Conservation (phyloP, 352 stramenopile genomes). For the Phytopythium oedochilum region DNA sequence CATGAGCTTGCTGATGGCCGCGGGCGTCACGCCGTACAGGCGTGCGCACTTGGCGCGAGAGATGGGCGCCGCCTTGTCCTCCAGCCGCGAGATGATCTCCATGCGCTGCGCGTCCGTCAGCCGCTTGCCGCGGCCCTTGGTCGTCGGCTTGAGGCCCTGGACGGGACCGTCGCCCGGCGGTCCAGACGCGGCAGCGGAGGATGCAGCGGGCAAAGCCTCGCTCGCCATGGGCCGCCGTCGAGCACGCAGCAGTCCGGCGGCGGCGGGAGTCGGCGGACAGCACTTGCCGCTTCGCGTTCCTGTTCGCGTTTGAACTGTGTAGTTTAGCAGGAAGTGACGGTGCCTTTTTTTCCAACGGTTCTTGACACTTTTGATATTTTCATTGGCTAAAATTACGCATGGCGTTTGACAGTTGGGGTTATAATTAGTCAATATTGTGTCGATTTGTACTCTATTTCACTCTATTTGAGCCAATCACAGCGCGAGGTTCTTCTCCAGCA, state of each 20-base stretch:
- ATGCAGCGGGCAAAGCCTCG: neutral
- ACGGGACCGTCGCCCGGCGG: too few relatives aligned
- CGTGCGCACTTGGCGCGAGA: slow-evolving; percentile 54
- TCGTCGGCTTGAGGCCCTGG: slow-evolving; percentile 10
- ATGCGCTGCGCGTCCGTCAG: slow-evolving; percentile 74
- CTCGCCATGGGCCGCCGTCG: neutral
- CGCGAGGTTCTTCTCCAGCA: slow-evolving; percentile 25
- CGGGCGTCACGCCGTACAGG: slow-evolving; percentile 59
- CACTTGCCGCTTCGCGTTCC: too few relatives aligned
- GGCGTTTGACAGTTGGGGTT: too few relatives aligned
- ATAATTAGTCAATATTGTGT: too few relatives aligned
- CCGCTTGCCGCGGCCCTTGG: slow-evolving; percentile 47
- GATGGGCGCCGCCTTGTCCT: slow-evolving; percentile 44
- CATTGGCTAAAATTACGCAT: too few relatives aligned
- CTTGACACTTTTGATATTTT: too few relatives aligned
- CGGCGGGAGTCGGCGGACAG: too few relatives aligned
- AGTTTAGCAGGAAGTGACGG: neutral
- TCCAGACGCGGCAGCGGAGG: neutral
- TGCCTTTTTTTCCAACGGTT: too few relatives aligned
- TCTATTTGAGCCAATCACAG: neutral
- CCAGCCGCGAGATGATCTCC: slow-evolving; percentile 65
- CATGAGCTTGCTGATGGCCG: slow-evolving; percentile 79
- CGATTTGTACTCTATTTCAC: too few relatives aligned
- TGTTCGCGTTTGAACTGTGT: too few relatives aligned
- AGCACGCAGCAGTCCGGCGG: too few relatives aligned